These are phyloP conservation scores for Leccinum longicurvipes DNA, from an alignment of 768 basidiomycete genomes.

Conservation along the genomic window DNA sequence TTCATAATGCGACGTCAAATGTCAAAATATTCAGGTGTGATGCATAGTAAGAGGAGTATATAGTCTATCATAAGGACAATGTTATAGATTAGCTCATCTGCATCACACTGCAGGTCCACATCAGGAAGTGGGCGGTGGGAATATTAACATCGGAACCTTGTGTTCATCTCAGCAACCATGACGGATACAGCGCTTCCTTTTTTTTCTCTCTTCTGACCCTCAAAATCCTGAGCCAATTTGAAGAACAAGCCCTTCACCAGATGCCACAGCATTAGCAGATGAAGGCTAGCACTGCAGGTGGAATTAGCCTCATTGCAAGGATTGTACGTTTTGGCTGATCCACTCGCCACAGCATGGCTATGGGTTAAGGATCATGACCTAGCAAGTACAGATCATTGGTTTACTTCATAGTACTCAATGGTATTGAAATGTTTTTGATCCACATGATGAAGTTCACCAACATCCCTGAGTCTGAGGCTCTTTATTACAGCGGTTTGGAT, in stretches of 20 bases:
- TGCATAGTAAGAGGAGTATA: background rate
- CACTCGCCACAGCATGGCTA: background rate
- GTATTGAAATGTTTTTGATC: conserved; percentile 25
- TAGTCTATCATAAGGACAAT: background rate
- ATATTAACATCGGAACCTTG: background rate
- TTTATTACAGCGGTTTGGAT: too few species aligned
- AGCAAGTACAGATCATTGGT: conserved; percentile 5
- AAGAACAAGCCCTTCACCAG: background rate
- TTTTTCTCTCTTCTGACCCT: background rate
- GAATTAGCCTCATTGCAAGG: background rate
- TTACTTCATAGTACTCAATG: conserved; percentile 6
- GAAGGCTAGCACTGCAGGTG: background rate
- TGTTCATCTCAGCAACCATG: background rate
- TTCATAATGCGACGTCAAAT: too few species aligned
- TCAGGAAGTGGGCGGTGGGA: background rate
- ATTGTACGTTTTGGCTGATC: conserved; percentile 2
- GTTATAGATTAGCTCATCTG: background rate
- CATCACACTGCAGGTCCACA: too few species aligned
- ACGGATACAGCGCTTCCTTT: background rate
- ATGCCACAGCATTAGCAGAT: conserved; percentile 3
- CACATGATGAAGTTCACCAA: conserved; percentile 10
- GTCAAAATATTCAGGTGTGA: too few species aligned
- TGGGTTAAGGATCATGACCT: background rate
- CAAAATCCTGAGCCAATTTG: background rate
- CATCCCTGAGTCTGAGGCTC: conserved; percentile 23